Evolutionary conservation across 192 early-diverging fungal genomes (phyloP), one percentile per base, ranked within the genome.

Genomic region (Gryganskiella cystojenkinii): DNA sequence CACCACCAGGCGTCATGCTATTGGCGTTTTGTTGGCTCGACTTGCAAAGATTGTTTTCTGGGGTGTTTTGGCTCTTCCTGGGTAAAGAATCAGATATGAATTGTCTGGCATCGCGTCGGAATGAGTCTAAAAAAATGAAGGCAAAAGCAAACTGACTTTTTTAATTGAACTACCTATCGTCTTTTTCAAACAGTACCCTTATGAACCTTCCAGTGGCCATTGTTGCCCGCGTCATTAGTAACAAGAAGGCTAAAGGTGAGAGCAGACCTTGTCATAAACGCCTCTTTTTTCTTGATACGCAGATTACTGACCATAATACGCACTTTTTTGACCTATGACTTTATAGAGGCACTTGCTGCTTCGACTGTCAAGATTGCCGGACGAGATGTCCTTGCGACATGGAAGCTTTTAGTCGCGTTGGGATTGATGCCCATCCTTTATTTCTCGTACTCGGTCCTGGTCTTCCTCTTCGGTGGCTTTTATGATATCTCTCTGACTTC

Each of bases 351-450:
- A 0, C 83, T 95, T 50, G 91, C 89, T 7, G 92, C 86, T n/a
- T 97, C 95, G 10, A 93, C 89, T 22, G 95, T 99, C 47, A 99
- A 99, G 73, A 91, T 99, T 68, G 90, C 91, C 53, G 98, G 95
- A 27, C 87, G 92, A 35, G 98, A 99, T 70, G 98, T 99, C 10
- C 83, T 99, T 20, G 95, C 94, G 0, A 98, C 98, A 7, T 98
- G 96, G 98, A 98, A 98, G 78, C 81, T 95, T 14, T 72, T 96
- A 8, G 90, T 95, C 24, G 89, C 86, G 25, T 74, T 92, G 27
- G 94, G 88, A 1, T 84, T 96, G 28, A 86, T 91, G 43, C 95
- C 95, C 2, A 67, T 86, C 9, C 83, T 93, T 24, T 95, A 95
- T 70, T 87, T 86, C 3, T 65, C 86, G 1, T 95, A 95, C 71